Base-by-base conservation (phyloP, 306 rosid genomes). In the Psophocarpus tetragonolobus region DNA sequence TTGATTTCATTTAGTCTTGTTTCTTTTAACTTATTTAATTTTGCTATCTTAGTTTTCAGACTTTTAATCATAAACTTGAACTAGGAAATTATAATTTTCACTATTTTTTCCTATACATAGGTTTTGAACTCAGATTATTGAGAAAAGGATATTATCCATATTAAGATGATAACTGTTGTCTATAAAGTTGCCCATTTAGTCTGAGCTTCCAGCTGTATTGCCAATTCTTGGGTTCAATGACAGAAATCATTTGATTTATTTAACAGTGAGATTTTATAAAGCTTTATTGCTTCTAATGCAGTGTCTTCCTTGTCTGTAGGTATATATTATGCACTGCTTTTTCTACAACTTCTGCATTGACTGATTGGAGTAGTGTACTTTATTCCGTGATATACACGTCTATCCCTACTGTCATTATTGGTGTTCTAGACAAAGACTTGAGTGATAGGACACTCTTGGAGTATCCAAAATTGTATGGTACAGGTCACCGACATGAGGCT, bases 361-460 rank as follows among this genome's bases (percentile, higher is more conserved):
- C 97, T 11, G 97, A 93, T 70, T 93, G 91, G 92, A 93, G 97
- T 75, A 90, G 97, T 77, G 97, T 93, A 58, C 81, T 91, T 30
- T 93, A 93, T 76, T 93, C 97, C 14, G 90, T 93, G 38, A 83
- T 93, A 33, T 93, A 93, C 83, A 93, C 97, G 35, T 93, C 97
- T 5, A 56, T 93, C 58, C 97, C 97, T 5, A 93, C 97, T 14
- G 81, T 93, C 53, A 45, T 93, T 79, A 88, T 93, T 74, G 97
- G 97, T 68, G 61, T 91, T 68, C 75, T 90, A 79, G 94, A 93
- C 90, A 87, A 91, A 88, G 89, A 88, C 84, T 79, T 93, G 63
- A 88, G 92, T 82, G 75, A 85, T 53, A 85, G 39, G 71, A 93
- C 92, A 8, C 84, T 93, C 14, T 47, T 91, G 78, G 77, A 69